Base-by-base conservation (phyloP, 2,329 filamentous ascomycete genomes). In the Aspergillus hiratsukae region DNA sequence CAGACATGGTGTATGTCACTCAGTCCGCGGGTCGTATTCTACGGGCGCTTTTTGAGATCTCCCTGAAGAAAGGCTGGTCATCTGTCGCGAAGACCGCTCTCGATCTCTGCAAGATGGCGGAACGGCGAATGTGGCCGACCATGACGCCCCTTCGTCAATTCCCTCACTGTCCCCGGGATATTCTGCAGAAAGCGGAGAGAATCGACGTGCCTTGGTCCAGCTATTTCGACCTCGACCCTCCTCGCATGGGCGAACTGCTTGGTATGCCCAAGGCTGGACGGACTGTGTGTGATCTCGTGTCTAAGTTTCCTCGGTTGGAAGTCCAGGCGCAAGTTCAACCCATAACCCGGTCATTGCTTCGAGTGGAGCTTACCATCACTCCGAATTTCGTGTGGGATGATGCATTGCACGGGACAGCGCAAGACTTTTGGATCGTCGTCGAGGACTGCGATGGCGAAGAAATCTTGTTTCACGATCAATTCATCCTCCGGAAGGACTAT, bases 61-160 rank as follows among this genome's bases (percentile, higher is more conserved):
- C 90, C n/a, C 77, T 99, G 63, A 96, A 93, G 77, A 97, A 97
- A 75, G 93, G 93, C 35, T 99, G 93, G 93, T 86, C 94, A 0
- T 88, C 87, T 17, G 94, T 97, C 3, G 90, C 94, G 8, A 96
- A 94, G 77, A 91, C 89, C 60, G 92, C 94, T 0, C 80, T 99
- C 45, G 90, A 96, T 66, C 82, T 99, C 53, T 99, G 95, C 78
- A 99, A 99, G 78, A 97, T 96, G 91, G 94, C 93, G 0, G 94
- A 99, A 79, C 96, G 96, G 81, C 85, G 95, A 51, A 99, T 99
- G 95, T 99, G 94, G 94, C 92, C 93, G 14, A 97, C 93, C 5
- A 99, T 97, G 94, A 90, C 91, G 40, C 94, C 95, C 10, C 80
- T 99, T 31, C 86, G 94, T 53, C 94, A 99, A 69, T 99, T 99